phyloP scores from a whole-genome alignment of 2,329 filamentous ascomycete genomes.

The Colletotrichum tropicale region DNA sequence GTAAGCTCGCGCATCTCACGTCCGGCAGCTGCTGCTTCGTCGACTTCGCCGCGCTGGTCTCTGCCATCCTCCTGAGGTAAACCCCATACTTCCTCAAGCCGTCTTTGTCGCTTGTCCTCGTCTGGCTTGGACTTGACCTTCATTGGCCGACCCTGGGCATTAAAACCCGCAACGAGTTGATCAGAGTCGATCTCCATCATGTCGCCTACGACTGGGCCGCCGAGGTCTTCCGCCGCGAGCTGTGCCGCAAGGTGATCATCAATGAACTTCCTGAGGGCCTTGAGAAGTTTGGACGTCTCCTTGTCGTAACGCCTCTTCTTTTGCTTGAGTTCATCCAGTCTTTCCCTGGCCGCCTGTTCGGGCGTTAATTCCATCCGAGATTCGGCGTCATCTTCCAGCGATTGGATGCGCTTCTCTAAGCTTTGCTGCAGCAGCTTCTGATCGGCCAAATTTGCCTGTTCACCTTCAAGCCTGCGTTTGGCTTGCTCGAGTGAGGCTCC shows the following conservation, averaged over 20 bases:
- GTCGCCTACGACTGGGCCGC: constrained; percentile 82
- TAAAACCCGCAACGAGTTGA: constrained; percentile 64
- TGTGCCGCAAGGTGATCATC: constrained; percentile 73
- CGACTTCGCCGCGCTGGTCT: constrained; percentile 33
- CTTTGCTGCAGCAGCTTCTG: constrained; percentile 60
- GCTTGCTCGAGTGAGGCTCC: constrained; percentile 44
- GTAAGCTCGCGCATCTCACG: constrained; percentile 64
- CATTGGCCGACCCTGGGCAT: constrained; percentile 60
- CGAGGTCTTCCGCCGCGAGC: constrained; percentile 83
- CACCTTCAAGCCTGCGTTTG: constrained; percentile 52
- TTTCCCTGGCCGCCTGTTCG: constrained; percentile 66
- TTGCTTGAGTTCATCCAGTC: constrained; percentile 63
- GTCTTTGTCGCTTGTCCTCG: constrained; percentile 58
- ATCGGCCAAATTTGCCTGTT: constrained; percentile 56
- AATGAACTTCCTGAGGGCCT: constrained; percentile 72
- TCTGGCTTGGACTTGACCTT: constrained; percentile 47
- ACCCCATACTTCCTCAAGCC: constrained; percentile 70
- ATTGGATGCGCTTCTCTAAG: constrained; percentile 60
- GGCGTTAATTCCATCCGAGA: constrained; percentile 62
- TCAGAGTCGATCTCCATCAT: constrained; percentile 68
- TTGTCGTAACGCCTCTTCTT: constrained; percentile 65
- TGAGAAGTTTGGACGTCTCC: constrained; percentile 65
- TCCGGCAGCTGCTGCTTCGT: constrained; percentile 56
- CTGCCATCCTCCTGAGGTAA: constrained; percentile 16
- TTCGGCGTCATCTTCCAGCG: constrained; percentile 61